Conservation (phyloP, 164 flowering plant species). For the Tinospora cordifolia region DNA sequence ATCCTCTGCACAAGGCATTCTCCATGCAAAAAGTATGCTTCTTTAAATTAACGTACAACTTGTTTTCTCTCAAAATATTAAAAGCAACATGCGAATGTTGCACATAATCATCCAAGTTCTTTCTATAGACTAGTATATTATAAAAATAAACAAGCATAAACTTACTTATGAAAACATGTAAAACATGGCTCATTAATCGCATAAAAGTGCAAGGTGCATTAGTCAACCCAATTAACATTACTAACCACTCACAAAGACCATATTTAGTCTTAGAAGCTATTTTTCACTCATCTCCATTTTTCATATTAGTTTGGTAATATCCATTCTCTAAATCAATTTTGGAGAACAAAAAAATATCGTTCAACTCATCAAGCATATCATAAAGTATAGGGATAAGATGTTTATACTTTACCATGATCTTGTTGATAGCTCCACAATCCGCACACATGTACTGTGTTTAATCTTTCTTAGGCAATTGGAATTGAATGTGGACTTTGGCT, state of each 20-base stretch:
- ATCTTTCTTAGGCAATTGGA: background rate
- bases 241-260: no score
- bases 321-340: background rate
- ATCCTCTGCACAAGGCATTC: no score
- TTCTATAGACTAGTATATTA: no score
- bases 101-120: no score
- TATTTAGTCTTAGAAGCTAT: background rate
- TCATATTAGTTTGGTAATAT: background rate
- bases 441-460: background rate
- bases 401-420: background rate
- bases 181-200: no score
- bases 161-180: background rate
- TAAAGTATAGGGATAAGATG: background rate
- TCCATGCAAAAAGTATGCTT: background rate
- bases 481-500: background rate
- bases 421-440: background rate
- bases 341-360: background rate
- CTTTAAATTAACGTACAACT: no score
- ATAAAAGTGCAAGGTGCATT: background rate
- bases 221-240: background rate
- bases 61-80: background rate
- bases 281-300: background rate
- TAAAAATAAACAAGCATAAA: background rate
- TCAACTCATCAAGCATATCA: background rate
- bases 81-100: background rate